A percentile compares a stretch with the other conserved stretches of the same genome.
phyloP scores from a whole-genome alignment of 768 basidiomycete species.

The Suillus subaureus region DNA sequence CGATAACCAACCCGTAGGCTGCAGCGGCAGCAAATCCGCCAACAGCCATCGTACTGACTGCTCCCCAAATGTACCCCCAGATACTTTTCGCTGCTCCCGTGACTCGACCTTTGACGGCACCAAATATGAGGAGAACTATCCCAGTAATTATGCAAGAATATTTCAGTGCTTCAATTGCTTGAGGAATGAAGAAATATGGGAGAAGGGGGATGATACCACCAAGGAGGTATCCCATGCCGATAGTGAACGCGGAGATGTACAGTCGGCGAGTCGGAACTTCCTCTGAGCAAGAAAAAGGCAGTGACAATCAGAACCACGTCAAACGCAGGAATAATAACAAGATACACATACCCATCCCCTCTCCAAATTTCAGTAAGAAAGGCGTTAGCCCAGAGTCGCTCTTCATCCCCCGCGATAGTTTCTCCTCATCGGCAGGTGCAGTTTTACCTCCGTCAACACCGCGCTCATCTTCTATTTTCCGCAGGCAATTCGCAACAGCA shows the following conservation, averaged over 20 bases:
- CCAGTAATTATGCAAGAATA: conserved; percentile 84
- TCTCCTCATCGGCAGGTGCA: conserved; percentile 53
- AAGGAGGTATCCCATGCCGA: conserved; percentile 91
- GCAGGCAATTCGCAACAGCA: conserved; percentile 75
- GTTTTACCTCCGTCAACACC: conserved; percentile 18
- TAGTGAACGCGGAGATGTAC: conserved; percentile 91
- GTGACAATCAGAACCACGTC: neutral
- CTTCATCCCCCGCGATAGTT: conserved; percentile 60
- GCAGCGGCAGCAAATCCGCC: conserved; percentile 89
- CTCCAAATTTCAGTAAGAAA: too few species aligned
- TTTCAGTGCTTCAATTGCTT: conserved; percentile 67
- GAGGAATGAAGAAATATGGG: conserved; percentile 87
- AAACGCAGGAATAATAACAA: neutral
- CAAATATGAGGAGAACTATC: conserved; percentile 84
- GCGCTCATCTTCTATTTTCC: conserved; percentile 61
- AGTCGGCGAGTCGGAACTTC: conserved; percentile 85
- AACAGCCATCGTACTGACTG: conserved; percentile 82
- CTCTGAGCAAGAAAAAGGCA: conserved; percentile 47
- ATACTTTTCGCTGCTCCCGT: conserved; percentile 73
- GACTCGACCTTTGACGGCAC: conserved; percentile 85
- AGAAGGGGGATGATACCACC: conserved; percentile 93
- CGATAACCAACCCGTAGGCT: conserved; percentile 59
- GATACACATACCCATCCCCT: conserved; percentile 56
- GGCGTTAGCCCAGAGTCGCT: conserved; percentile 67
- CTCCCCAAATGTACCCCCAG: conserved; percentile 82